Evolutionary conservation across 768 basidiomycete species (phyloP), one percentile per base, ranked within the genome.

Genomic region (Tricholoma matsutake): DNA sequence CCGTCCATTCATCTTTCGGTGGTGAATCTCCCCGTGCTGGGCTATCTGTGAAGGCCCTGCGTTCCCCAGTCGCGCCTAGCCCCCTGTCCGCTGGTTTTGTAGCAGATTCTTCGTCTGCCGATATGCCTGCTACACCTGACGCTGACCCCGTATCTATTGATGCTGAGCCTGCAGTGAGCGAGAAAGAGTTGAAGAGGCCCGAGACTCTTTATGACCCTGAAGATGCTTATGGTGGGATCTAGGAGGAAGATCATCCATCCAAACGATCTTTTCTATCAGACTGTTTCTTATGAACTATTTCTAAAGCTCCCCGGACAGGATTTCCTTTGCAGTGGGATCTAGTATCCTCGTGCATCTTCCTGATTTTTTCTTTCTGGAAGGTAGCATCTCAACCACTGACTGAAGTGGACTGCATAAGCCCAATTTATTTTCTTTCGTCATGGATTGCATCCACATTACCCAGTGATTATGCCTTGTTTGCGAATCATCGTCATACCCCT

Each of bases 221-320:
- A 29, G 88, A 91, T 63, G 87, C 85, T 51, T 91, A 91, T 64
- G 86, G 81, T 25, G 89, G 87, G 31, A 82, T 90, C 69, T 89
- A 74, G 80, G 41, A 73, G 80, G 10, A 43, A 14, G 10, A 4
- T 43, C 47, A 39, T n/a, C 39, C 35, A 16, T 57, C 55, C 54
- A 47, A 54, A 32, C 18, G 18, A 3, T 52, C 6, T 32, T 18
- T 52, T 52, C 9, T 4, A 7, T n/a, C 16, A 1, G 3, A 7
- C 20, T 20, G 7, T 47, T 14, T 25, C 9, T 22, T 14, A 14
- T 37, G 18, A 45, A 45, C 10, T 22, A 18, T 45, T 45, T 8
- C 11, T 6, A 57, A 57, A 57, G 20, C 47, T 18, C 4, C 25
- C 25, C 16, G 25, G 43, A 20, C 43, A 18, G 56, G 43, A 45